Conservation (phyloP, 225 moss, liverwort and hornwort genomes). For the Polytrichum commune region DNA sequence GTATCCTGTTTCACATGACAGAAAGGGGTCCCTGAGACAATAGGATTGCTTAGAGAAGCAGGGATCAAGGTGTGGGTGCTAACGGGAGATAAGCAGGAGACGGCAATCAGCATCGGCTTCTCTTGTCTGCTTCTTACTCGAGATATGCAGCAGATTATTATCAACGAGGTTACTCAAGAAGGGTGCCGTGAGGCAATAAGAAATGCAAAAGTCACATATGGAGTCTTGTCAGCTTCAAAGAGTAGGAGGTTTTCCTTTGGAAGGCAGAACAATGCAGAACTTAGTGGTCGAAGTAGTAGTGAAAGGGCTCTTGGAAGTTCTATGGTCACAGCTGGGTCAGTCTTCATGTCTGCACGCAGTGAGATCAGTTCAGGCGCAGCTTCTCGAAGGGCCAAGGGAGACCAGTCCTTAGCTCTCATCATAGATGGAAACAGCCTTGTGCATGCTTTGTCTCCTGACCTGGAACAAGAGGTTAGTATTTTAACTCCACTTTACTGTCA, state of each 20-base stretch:
- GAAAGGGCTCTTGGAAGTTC: slow-evolving; percentile 4
- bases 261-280: slow-evolving; percentile 22
- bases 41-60: slow-evolving; percentile 41
- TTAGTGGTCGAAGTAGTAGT: slow-evolving; percentile 12
- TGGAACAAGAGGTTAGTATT: slow-evolving; percentile 49
- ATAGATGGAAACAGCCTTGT: slow-evolving; percentile 65
- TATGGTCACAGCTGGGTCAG: slow-evolving; percentile 9
- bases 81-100: slow-evolving; percentile 54
- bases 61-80: slow-evolving; percentile 45
- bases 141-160: slow-evolving; percentile 53
- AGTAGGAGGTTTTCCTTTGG: slow-evolving; percentile 15
- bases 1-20: slow-evolving; percentile 6
- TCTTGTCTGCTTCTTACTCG: slow-evolving; percentile 50
- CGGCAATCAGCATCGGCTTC: slow-evolving; percentile 56
- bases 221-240: slow-evolving; percentile 13
- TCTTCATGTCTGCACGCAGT: slow-evolving; percentile 7
- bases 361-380: slow-evolving; percentile 5
- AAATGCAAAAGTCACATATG: slow-evolving; percentile 29
- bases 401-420: slow-evolving; percentile 42
- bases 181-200: slow-evolving; percentile 36
- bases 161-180: slow-evolving; percentile 37
- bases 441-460: slow-evolving; percentile 40
- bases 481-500: too few species aligned
- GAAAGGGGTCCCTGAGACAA: slow-evolving; percentile 43
- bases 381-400: slow-evolving; percentile 9